Evolutionary conservation across 164 flowering plant genomes (phyloP).

Genomic region (Sextonia rubra): DNA sequence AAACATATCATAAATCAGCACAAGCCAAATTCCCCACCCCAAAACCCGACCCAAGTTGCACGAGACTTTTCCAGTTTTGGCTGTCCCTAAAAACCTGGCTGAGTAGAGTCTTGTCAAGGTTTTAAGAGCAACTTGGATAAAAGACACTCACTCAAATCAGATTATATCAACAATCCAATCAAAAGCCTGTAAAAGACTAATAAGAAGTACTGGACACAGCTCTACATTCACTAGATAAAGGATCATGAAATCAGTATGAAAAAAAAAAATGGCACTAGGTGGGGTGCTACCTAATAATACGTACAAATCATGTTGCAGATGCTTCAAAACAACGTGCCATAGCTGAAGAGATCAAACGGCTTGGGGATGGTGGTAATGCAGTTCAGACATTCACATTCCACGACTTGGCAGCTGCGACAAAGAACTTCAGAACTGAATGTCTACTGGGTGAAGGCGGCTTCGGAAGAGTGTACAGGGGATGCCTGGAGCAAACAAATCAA

Average conservation of each 20-base stretch:
- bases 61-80: no score
- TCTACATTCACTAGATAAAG: background rate
- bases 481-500: conserved; percentile 34
- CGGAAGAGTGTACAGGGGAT: conserved; percentile 78
- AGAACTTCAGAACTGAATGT: conserved; percentile 48
- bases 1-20: no score
- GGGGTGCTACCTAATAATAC: background rate
- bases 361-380: conserved; percentile 52
- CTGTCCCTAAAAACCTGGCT: no score
- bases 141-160: background rate
- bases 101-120: no score
- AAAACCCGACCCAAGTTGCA: no score
- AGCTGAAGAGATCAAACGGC: conserved; percentile 40
- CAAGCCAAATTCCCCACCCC: no score
- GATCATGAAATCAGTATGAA: background rate
- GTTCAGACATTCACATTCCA: conserved; percentile 48
- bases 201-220: background rate
- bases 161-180: background rate
- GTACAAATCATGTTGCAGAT: conserved; percentile 32
- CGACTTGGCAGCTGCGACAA: conserved; percentile 54
- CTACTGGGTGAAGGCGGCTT: conserved; percentile 84
- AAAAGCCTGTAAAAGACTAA: background rate
- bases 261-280: no score
- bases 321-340: conserved; percentile 45
- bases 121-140: no score